A percentile compares a stretch with the other conserved stretches of the same genome.
Evolutionary conservation across 2,329 filamentous ascomycete genomes (phyloP).

Genomic region (Rachicladosporium sp.): DNA sequence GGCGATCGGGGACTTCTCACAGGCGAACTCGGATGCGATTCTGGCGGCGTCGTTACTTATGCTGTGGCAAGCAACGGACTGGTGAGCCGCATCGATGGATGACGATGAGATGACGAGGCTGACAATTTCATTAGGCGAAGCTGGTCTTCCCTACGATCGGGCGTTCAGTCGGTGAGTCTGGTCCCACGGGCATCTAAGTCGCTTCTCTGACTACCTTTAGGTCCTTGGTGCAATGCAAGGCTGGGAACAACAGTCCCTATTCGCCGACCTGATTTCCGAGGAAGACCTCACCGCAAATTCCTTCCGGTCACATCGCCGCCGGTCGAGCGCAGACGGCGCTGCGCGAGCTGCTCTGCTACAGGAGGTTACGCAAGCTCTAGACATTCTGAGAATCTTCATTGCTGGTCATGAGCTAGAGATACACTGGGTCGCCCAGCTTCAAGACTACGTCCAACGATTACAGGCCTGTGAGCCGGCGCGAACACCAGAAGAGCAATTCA

Average conservation of each 20-base stretch:
- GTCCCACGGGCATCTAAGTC: not conserved
- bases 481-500: conserved; percentile 69
- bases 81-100: conserved; percentile 46
- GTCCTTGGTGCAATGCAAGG: conserved; percentile 79
- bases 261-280: conserved; percentile 69
- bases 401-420: conserved; percentile 33
- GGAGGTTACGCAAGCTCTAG: conserved; percentile 30
- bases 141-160: conserved; percentile 88
- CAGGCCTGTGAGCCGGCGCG: conserved; percentile 29
- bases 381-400: conserved; percentile 32
- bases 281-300: conserved; percentile 36
- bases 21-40: conserved; percentile 78
- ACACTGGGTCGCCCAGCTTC: conserved; percentile 34
- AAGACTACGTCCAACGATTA: conserved; percentile 35
- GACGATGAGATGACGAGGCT: conserved; percentile 3
- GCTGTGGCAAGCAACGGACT: conserved; percentile 93
- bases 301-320: conserved; percentile 9
- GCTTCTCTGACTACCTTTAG: conserved; percentile 31
- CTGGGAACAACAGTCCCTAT: conserved; percentile 83
- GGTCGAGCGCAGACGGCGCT: conserved; percentile 9
- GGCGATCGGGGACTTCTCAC: conserved; percentile 73
- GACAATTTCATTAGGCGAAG: conserved; percentile 50
- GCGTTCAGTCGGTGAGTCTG: conserved; percentile 66
- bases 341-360: conserved; percentile 23
- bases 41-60: conserved; percentile 83